These are phyloP conservation scores for Dactylella cylindrospora DNA, from an alignment of 2,329 filamentous ascomycete species.

Conservation along the genomic window DNA sequence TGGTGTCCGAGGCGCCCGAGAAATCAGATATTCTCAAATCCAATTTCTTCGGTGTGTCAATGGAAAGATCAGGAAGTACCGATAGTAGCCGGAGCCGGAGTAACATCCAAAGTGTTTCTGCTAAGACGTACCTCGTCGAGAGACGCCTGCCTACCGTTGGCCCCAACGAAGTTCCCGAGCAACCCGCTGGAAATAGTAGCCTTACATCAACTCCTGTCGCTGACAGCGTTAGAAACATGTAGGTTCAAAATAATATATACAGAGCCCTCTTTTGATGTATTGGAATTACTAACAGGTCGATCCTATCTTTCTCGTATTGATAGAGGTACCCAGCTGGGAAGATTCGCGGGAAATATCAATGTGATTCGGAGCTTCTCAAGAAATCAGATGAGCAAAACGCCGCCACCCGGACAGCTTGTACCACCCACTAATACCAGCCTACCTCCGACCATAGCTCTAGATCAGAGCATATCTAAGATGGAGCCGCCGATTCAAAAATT, in stretches of 20 bases:
- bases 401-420: background rate
- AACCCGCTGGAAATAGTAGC: background rate
- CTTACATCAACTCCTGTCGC: constrained; percentile 18
- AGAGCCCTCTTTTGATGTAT: background rate
- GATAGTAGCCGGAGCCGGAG: background rate
- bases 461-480: background rate
- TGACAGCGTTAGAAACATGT: constrained; percentile 42
- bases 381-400: constrained; percentile 18
- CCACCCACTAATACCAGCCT: background rate
- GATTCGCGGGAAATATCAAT: constrained; percentile 42
- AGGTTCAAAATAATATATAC: background rate
- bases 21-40: background rate
- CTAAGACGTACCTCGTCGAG: background rate
- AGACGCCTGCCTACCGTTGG: too few species aligned
- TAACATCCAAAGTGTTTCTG: background rate
- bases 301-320: background rate
- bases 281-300: background rate
- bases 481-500: constrained; percentile 25
- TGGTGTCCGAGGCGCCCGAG: background rate
- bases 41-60: background rate
- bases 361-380: constrained; percentile 39
- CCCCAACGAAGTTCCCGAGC: background rate
- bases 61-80: background rate
- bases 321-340: constrained; percentile 29
- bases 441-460: background rate